Evolutionary conservation across 768 basidiomycete genomes (phyloP).

Genomic region (Daedaleopsis sinensis): DNA sequence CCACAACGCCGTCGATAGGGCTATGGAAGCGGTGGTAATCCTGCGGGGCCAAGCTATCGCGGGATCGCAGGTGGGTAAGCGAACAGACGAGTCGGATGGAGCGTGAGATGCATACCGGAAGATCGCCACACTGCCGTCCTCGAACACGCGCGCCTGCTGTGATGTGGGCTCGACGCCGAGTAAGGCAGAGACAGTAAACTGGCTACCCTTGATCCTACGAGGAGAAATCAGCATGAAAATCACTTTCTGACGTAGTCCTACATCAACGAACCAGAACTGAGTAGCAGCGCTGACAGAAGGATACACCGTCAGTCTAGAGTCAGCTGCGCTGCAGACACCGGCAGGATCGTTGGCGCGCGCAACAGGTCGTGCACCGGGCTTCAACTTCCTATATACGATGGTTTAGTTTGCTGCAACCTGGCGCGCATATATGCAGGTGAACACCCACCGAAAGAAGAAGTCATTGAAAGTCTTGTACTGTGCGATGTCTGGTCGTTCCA

Average conservation of each 20-base stretch:
- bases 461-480: slow-evolving; percentile 75
- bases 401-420: neutral
- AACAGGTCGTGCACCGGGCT: slow-evolving; percentile 61
- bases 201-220: slow-evolving; percentile 64
- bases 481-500: slow-evolving; percentile 61
- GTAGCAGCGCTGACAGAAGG: slow-evolving; percentile 57
- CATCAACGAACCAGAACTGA: slow-evolving; percentile 60
- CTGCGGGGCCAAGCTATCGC: slow-evolving; percentile 60
- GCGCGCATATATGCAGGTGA: neutral
- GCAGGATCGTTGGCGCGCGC: slow-evolving; percentile 52
- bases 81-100: neutral
- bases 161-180: slow-evolving; percentile 49
- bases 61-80: neutral
- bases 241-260: neutral
- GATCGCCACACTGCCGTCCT: slow-evolving; percentile 57
- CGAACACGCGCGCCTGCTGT: slow-evolving; percentile 44
- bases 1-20: slow-evolving; percentile 60
- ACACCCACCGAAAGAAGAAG: slow-evolving; percentile 63
- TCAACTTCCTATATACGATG: slow-evolving; percentile 48
- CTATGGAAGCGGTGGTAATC: slow-evolving; percentile 86
- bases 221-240: no score
- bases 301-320: slow-evolving; percentile 76
- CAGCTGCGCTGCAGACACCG: slow-evolving; percentile 67
- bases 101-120: slow-evolving; percentile 44
- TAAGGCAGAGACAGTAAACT: slow-evolving; percentile 68